A percentile compares a stretch with the other conserved stretches of the same genome.
These are phyloP conservation scores for Lycium ferocissimum DNA, from an alignment of 257 asterid species.

Conservation along the genomic window DNA sequence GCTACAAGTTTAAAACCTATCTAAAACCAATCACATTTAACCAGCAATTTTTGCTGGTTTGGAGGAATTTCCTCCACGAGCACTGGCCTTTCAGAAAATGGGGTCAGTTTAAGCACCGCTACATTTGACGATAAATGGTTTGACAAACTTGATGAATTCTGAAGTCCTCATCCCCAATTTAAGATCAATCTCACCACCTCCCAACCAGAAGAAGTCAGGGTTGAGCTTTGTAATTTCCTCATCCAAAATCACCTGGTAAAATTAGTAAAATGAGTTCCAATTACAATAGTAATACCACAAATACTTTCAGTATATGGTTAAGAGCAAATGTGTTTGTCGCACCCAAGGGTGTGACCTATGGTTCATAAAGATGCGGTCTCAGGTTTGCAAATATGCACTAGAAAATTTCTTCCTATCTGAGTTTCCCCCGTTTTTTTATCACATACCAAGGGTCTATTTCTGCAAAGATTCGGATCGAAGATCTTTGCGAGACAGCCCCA, in stretches of 20 bases:
- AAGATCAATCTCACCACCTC: conserved; percentile 93
- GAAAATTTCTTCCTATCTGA: too few relatives aligned
- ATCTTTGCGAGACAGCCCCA: too few relatives aligned
- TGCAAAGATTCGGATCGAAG: too few relatives aligned
- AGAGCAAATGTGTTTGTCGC: not conserved
- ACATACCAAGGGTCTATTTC: too few relatives aligned
- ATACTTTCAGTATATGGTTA: conserved; percentile 3
- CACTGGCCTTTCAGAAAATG: not conserved
- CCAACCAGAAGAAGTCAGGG: conserved; percentile 94
- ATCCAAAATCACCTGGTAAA: conserved; percentile 82
- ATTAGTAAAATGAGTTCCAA: not conserved
- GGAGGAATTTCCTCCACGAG: not conserved
- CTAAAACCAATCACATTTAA: not conserved
- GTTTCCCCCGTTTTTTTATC: too few relatives aligned
- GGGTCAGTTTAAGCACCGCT: conserved; percentile 48
- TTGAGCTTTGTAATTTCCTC: conserved; percentile 79
- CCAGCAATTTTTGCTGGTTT: not conserved
- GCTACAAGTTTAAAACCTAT: not conserved
- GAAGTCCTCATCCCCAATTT: conserved; percentile 74
- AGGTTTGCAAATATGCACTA: not conserved
- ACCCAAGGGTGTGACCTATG: not conserved
- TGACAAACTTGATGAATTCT: conserved; percentile 65
- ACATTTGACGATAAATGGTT: conserved; percentile 81
- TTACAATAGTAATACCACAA: not conserved
- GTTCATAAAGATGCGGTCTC: not conserved